phyloP scores from a whole-genome alignment of 306 rosid genomes.

The Sophora flavescens region DNA sequence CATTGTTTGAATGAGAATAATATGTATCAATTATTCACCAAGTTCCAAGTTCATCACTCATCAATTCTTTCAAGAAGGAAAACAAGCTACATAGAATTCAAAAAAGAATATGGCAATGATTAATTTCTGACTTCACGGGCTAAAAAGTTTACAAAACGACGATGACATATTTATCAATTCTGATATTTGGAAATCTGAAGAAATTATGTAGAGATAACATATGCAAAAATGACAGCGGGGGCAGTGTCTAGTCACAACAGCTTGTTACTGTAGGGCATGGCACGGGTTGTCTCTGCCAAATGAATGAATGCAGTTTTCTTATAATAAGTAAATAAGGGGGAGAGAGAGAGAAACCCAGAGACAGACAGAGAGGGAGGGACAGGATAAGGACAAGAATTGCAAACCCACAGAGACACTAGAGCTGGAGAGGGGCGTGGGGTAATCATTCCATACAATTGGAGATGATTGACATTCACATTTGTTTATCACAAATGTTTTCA shows the following conservation, averaged over 20 bases:
- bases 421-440: conserved; percentile 36
- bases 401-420: conserved; percentile 39
- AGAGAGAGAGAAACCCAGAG: conserved; percentile 11
- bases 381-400: conserved; percentile 42
- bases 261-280: conserved; percentile 50
- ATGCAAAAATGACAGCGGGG: not conserved
- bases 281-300: conserved; percentile 56
- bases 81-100: not conserved
- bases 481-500: not conserved
- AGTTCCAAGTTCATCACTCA: not conserved
- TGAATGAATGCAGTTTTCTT: not conserved
- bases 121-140: not conserved
- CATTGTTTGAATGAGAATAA: not conserved
- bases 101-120: not conserved
- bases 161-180: conserved; percentile 11
- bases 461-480: conserved; percentile 14
- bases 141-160: conserved; percentile 24
- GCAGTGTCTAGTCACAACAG: conserved; percentile 53
- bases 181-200: not conserved
- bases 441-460: conserved; percentile 55
- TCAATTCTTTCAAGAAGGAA: not conserved
- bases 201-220: not conserved
- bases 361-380: not conserved
- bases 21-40: not conserved
- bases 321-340: no score